Evolutionary conservation across 768 basidiomycete genomes (phyloP).

Genomic region (Calvatia gigantea): DNA sequence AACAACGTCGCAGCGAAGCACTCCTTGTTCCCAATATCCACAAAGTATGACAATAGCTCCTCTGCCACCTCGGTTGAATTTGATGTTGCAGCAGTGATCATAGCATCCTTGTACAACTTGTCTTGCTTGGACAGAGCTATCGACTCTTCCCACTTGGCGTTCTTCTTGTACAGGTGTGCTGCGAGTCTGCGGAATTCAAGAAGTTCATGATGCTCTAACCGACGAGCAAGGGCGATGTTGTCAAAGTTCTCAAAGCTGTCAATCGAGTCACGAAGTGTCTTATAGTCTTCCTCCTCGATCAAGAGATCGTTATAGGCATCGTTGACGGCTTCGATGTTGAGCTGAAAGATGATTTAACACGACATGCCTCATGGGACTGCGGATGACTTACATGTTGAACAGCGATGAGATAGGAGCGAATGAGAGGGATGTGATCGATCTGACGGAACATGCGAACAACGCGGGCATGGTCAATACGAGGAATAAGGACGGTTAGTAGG

Average conservation of each 20-base stretch:
- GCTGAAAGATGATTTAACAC: constrained; percentile 36
- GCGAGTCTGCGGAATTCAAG: constrained; percentile 95
- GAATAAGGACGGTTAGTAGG: constrained; percentile 86
- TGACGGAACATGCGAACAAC: constrained; percentile 96
- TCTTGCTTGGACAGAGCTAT: constrained; percentile 94
- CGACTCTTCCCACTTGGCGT: constrained; percentile 93
- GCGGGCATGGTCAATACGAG: constrained; percentile 92
- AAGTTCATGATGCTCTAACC: constrained; percentile 85
- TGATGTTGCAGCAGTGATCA: constrained; percentile 88
- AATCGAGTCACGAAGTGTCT: constrained; percentile 94
- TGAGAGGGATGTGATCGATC: constrained; percentile 93
- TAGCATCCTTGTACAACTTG: constrained; percentile 95
- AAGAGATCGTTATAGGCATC: constrained; percentile 98
- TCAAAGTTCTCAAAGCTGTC: constrained; percentile 99
- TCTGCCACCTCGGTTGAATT: constrained; percentile 86
- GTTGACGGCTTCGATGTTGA: constrained; percentile 96
- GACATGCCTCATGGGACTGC: background rate
- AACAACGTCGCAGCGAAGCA: constrained; percentile 91
- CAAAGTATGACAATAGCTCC: constrained; percentile 93
- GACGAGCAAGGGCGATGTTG: constrained; percentile 79
- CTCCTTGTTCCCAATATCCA: constrained; percentile 98
- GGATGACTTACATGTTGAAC: constrained; percentile 76
- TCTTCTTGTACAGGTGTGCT: constrained; percentile 98
- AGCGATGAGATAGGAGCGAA: constrained; percentile 94
- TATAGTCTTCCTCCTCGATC: constrained; percentile 99